Percentiles rank a stretch among this genome's conserved stretches.
These are phyloP conservation scores for Tagetes patula DNA, from an alignment of 129 eudicot species.

Conservation along the genomic window DNA sequence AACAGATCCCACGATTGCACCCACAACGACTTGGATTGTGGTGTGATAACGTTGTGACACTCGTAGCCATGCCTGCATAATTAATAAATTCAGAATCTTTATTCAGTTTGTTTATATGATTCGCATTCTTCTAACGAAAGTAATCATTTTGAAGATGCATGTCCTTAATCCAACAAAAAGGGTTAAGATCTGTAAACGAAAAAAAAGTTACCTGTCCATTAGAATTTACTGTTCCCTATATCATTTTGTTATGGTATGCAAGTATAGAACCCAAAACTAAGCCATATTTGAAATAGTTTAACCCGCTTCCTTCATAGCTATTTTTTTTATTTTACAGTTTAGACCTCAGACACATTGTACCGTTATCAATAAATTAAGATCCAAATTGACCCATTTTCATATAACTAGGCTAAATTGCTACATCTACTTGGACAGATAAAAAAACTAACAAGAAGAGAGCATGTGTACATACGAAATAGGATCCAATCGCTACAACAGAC, in stretches of 20 bases:
- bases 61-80: slow-evolving; percentile 76
- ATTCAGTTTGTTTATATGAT: too few relatives aligned
- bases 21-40: slow-evolving; percentile 61
- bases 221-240: background rate
- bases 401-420: background rate
- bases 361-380: background rate
- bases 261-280: background rate
- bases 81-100: background rate
- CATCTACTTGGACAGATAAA: background rate
- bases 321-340: background rate
- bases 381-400: background rate
- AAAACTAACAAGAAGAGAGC: background rate
- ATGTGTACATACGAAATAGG: slow-evolving; percentile 60
- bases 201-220: background rate
- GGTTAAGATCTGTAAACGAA: background rate
- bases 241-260: background rate
- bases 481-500: slow-evolving; percentile 45
- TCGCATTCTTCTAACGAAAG: background rate
- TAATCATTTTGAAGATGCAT: background rate
- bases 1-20: slow-evolving; percentile 50
- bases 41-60: slow-evolving; percentile 58
- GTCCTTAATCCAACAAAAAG: background rate
- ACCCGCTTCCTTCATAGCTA: background rate
- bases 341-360: background rate
- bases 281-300: background rate